Base-by-base conservation (phyloP, 2,329 filamentous ascomycete species). In the Ilyonectria sp. region DNA sequence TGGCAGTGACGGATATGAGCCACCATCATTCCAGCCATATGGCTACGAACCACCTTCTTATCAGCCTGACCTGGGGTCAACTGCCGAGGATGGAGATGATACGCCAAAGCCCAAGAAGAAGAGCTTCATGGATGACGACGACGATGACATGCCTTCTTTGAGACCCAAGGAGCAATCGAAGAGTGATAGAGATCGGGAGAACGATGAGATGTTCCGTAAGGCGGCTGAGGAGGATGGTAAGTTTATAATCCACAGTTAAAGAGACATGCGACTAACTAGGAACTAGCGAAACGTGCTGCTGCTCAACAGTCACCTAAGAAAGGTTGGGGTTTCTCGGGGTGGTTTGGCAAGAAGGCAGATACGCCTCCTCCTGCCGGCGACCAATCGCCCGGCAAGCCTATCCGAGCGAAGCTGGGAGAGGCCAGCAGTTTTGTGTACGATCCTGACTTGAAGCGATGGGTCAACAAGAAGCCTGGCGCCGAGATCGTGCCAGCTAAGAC, bases 381-480 rank as follows among this genome's bases (percentile, higher is more conserved):
- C 29, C 74, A 82, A 8, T 79, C 81, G n/a, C 79, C 85, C 5
- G 86, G 86, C 77, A 92, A 92, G 77, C 84, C 95, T n/a, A 93
- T 98, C 79, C 91, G 90, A 74, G 96, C 97, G 69, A 99, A 99
- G 77, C 88, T 99, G 9, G 97, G 95, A 68, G 97, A 99, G 80
- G 90, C 96, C 77, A 97, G 90, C 80, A 94, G 91, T 52, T 98
- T 99, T 81, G 92, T 95, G 73, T 99, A 96, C 76, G 96, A 99
- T 77, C 93, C 94, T 2, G 93, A 98, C n/a, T 88, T 97, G 59
- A 97, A 97, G 85, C 94, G 96, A 79, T 99, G 97, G 97, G 87
- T 99, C 79, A 98, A 99, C 85, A 98, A 98, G 85, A 98, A 97
- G 79, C 90, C 90, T 11, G 91, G 91, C 13, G 87, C 89, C 8